Evolutionary conservation across 202 grass and related monocot genomes (phyloP).

Genomic region (Saccharum hybrid): DNA sequence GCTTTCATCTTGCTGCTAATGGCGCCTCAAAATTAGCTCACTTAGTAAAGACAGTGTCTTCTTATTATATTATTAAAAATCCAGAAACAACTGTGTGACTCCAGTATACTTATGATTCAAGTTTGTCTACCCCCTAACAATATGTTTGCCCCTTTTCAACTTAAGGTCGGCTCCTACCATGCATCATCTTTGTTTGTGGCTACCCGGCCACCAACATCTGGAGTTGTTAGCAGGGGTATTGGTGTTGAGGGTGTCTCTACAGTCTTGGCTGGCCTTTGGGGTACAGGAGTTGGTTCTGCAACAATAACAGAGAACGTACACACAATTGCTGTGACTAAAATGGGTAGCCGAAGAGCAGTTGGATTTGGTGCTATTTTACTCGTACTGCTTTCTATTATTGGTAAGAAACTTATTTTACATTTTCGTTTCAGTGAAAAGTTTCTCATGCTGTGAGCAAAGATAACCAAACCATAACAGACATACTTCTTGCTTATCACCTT

Average conservation of each 20-base stretch:
- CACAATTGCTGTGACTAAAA: constrained; percentile 99
- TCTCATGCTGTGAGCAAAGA: constrained; percentile 10
- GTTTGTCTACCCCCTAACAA: constrained; percentile 34
- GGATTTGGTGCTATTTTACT: constrained; percentile 90
- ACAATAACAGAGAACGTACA: constrained; percentile 96
- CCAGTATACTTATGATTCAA: background rate
- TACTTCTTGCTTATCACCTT: constrained; percentile 38
- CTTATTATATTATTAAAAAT: background rate
- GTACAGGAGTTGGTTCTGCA: constrained; percentile 87
- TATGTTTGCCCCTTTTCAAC: constrained; percentile 33
- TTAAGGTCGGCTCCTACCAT: constrained; percentile 93
- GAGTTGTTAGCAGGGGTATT: constrained; percentile 91
- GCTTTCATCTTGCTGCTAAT: constrained; percentile 23
- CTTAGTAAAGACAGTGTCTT: background rate
- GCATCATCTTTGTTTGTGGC: constrained; percentile 96
- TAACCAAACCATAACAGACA: constrained; percentile 27
- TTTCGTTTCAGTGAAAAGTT: constrained; percentile 7
- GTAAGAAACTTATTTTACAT: constrained; percentile 52
- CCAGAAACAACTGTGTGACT: background rate
- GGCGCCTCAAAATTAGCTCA: constrained; percentile 13
- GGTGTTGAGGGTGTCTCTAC: constrained; percentile 87
- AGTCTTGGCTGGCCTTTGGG: constrained; percentile 89
- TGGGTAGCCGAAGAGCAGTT: constrained; percentile 87
- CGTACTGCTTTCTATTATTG: constrained; percentile 75
- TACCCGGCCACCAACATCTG: constrained; percentile 84